Evolutionary conservation across 192 early-diverging fungal genomes (phyloP), one percentile per base, ranked within the genome.

Genomic region (Mortierella hygrophila): DNA sequence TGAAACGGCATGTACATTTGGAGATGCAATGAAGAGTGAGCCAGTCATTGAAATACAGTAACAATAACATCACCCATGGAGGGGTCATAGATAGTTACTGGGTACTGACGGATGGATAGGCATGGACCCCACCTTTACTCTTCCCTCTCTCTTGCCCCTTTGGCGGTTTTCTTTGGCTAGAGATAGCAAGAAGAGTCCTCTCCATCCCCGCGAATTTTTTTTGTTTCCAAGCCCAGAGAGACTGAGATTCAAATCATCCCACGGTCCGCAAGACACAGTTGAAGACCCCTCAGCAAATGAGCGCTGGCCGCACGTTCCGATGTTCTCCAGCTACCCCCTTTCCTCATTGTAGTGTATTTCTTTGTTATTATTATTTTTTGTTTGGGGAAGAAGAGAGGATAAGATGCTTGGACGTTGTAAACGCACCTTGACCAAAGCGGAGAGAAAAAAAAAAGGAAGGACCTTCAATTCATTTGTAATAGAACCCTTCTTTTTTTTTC

Each of bases 221-320:
- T 57, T n/a, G 18, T 57, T 57, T 21, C 1, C 26, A 6, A 26
- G 26, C 60, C 60, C 26, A 29, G 60, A 8, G 26, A 32, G 29
- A 10, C 60, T 65, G 60, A 65, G 60, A 65, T 65, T 65, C 60
- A 65, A 65, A 65, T 65, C n/a, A 57, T 65, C 60, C 29, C 60
- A 32, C 60, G 60, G 29, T 21, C 60, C 60, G 60, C 60, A 65
- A 65, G 60, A 32, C 60, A 65, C 29, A 32, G 13, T 65, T 65
- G 60, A 65, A 65, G 60, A 26, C 0, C 60, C 60, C 8, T 29
- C 60, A 65, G 60, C 60, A 65, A 65, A 65, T 65, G 26, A 65
- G 29, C n/a, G 60, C 60, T 35, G n/a, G 26, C 10, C 13, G 57
- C 60, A 32, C n/a, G 60, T 65, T 65, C 60, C 60, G 60, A 65